A percentile compares a stretch with the other conserved stretches of the same genome.
Conservation (phyloP, 768 basidiomycete species). For the Roridomyces roridus region DNA sequence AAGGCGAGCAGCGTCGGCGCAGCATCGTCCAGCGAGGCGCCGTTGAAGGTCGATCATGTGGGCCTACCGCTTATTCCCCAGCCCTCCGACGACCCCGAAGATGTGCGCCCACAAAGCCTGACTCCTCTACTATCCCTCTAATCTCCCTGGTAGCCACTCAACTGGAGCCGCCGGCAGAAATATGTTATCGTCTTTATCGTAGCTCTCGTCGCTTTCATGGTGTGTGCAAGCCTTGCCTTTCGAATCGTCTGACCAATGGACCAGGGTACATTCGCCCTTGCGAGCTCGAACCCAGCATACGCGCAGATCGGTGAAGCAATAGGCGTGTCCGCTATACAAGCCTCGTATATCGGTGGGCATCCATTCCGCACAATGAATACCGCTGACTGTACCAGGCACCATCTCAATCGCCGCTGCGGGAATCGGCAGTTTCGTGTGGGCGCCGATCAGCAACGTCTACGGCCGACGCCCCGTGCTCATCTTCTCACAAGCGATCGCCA, state of each 20-base stretch:
- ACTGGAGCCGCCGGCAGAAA: slow-evolving; percentile 27
- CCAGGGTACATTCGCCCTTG: slow-evolving; percentile 24
- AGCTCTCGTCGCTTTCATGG: slow-evolving; percentile 25
- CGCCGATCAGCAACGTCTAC: slow-evolving; percentile 31
- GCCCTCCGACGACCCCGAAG: slow-evolving; percentile 30
- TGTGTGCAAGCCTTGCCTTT: not conserved
- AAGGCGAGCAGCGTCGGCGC: slow-evolving; percentile 7
- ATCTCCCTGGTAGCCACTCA: slow-evolving; percentile 23
- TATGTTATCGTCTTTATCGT: slow-evolving; percentile 23
- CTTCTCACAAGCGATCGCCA: slow-evolving; percentile 23
- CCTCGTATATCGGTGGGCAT: slow-evolving; percentile 24
- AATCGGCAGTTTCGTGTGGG: slow-evolving; percentile 29
- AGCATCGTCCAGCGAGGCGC: slow-evolving; percentile 9
- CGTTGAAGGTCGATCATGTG: slow-evolving; percentile 29
- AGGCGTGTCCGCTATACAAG: slow-evolving; percentile 13
- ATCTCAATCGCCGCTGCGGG: slow-evolving; percentile 25
- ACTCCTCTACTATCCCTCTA: not conserved
- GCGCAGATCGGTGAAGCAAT: slow-evolving; percentile 21
- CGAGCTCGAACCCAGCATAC: slow-evolving; percentile 29
- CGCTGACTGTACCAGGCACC: slow-evolving; percentile 16
- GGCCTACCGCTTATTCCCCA: slow-evolving; percentile 35
- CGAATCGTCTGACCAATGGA: not conserved
- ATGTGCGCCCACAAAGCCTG: slow-evolving; percentile 4
- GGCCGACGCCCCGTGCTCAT: slow-evolving; percentile 31
- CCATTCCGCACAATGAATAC: not conserved